Evolutionary conservation across 768 basidiomycete species (phyloP).

Genomic region (Vararia minispora): DNA sequence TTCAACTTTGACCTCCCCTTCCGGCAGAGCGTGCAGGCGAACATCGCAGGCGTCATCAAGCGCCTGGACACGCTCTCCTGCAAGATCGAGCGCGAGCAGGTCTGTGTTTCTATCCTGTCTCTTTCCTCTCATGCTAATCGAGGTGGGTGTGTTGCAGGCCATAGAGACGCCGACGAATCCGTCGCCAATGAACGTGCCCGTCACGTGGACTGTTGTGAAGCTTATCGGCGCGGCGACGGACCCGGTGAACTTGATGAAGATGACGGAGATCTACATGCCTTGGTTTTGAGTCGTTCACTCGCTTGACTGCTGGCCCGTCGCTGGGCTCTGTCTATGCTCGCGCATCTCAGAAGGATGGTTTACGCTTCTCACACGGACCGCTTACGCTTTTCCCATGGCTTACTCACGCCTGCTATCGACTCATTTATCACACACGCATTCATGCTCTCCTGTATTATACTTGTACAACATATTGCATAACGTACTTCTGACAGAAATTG

Average conservation of each 20-base stretch:
- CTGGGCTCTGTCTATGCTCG: no score
- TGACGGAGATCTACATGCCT: constrained; percentile 76
- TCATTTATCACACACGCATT: no score
- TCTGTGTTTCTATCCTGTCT: constrained; percentile 20
- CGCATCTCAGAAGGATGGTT: no score
- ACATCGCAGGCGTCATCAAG: constrained; percentile 63
- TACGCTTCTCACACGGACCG: no score
- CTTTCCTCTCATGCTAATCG: neutral
- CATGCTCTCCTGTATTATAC: no score
- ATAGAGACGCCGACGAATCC: constrained; percentile 21
- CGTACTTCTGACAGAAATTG: no score
- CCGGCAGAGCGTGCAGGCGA: constrained; percentile 42
- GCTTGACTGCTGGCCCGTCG: neutral
- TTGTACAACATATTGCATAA: no score
- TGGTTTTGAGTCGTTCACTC: constrained; percentile 52
- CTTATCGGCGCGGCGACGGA: constrained; percentile 82
- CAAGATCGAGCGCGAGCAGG: constrained; percentile 78
- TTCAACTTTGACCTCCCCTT: constrained; percentile 48
- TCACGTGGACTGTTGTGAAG: constrained; percentile 73
- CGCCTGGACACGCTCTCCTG: constrained; percentile 78
- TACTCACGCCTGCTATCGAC: no score
- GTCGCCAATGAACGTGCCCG: constrained; percentile 34
- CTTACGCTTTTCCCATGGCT: no score
- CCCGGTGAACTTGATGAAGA: constrained; percentile 72
- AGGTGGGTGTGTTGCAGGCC: constrained; percentile 16